These are phyloP conservation scores for Backusella macrospora DNA, from an alignment of 192 early-diverging fungal genomes.

Conservation along the genomic window DNA sequence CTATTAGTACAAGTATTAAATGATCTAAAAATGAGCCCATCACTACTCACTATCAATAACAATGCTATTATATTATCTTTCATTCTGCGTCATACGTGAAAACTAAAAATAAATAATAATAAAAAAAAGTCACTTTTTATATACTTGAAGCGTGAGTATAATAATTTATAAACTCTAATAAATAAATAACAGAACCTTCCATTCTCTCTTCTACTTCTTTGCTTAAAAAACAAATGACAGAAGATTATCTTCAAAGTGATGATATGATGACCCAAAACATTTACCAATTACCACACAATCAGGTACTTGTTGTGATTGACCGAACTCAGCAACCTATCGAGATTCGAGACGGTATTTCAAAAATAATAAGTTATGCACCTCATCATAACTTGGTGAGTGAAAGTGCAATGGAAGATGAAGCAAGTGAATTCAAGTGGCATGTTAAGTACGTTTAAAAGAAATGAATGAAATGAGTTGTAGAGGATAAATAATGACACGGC, in stretches of 20 bases:
- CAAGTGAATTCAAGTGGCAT: conserved; percentile 23
- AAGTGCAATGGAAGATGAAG: conserved; percentile 27
- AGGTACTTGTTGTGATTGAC: conserved; percentile 27
- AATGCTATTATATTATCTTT: neutral
- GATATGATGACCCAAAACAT: conserved; percentile 5
- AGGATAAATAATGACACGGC: neutral
- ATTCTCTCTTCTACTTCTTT: neutral
- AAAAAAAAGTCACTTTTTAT: neutral
- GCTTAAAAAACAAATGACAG: neutral
- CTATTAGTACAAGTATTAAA: neutral
- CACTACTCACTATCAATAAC: neutral
- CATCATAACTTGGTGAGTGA: conserved; percentile 32
- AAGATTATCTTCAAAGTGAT: conserved; percentile 2
- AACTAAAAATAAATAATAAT: neutral
- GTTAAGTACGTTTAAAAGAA: conserved; percentile 29
- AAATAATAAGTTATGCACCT: conserved; percentile 30
- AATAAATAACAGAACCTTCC: neutral
- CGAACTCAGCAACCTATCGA: conserved; percentile 29
- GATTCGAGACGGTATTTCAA: conserved; percentile 37
- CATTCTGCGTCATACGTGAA: neutral
- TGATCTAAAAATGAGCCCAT: neutral
- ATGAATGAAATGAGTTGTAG: neutral
- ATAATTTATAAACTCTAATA: neutral
- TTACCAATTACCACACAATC: neutral
- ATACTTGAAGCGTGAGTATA: neutral